These are phyloP conservation scores for Kluyveromyces sp. DNA, from an alignment of 1,139 yeast genomes.

Conservation along the genomic window DNA sequence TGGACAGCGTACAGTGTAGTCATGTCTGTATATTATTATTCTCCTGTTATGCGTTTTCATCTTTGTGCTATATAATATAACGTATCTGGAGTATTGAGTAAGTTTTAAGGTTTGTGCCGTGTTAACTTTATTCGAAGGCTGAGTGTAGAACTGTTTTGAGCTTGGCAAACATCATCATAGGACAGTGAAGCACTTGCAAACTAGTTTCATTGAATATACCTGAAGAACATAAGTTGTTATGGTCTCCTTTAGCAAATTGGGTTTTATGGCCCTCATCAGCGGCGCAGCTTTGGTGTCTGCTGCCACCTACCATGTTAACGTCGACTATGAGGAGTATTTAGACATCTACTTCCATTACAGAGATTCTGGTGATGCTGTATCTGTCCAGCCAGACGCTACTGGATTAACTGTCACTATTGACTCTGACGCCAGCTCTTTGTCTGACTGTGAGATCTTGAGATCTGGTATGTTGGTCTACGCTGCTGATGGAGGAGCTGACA, in stretches of 20 bases:
- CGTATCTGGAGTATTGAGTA: too few species aligned
- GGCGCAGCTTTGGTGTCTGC: slow-evolving; percentile 15
- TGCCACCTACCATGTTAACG: slow-evolving; percentile 18
- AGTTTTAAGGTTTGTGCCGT: too few species aligned
- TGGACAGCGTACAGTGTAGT: too few species aligned
- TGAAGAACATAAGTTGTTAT: not conserved
- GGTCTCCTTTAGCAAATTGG: slow-evolving; percentile 13
- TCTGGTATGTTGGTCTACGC: slow-evolving; percentile 23
- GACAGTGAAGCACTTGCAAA: too few species aligned
- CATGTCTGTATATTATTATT: too few species aligned
- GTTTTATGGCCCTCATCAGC: slow-evolving; percentile 10
- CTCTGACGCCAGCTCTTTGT: slow-evolving; percentile 11
- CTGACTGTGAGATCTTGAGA: slow-evolving; percentile 16
- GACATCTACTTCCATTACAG: slow-evolving; percentile 21
- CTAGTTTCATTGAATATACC: too few species aligned
- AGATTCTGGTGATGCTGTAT: slow-evolving; percentile 14
- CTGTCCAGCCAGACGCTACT: slow-evolving; percentile 15
- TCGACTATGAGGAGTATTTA: slow-evolving; percentile 18
- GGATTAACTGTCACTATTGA: slow-evolving; percentile 19
- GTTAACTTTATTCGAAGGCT: too few species aligned
- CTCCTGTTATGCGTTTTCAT: too few species aligned
- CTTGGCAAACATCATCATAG: too few species aligned
- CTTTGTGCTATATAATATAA: too few species aligned
- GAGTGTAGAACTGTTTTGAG: too few species aligned
- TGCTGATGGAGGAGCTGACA: slow-evolving; percentile 14